Evolutionary conservation across 1,284 basidiomycete species (phyloP).

Genomic region (Chondrostereum purpureum): DNA sequence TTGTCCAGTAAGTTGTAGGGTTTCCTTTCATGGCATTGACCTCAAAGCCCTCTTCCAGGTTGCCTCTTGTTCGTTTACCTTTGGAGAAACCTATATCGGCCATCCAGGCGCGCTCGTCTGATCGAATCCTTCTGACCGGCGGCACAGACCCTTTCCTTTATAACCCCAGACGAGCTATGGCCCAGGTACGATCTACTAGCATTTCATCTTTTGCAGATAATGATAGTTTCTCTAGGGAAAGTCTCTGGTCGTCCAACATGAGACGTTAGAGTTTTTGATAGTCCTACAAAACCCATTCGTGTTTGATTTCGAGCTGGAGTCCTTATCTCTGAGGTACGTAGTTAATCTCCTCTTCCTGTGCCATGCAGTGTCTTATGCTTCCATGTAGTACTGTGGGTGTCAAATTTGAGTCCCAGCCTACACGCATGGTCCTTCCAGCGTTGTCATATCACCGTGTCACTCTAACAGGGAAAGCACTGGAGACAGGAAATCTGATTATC

Average conservation of each 20-base stretch:
- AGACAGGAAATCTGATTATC: conserved; percentile 63
- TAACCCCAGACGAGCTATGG: conserved; percentile 67
- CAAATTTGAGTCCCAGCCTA: conserved; percentile 59
- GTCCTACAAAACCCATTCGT: conserved; percentile 88
- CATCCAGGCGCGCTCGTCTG: conserved; percentile 35
- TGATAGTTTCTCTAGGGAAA: conserved; percentile 35
- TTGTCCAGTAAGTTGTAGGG: conserved; percentile 55
- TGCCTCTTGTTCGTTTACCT: conserved; percentile 67
- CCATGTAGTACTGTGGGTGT: conserved; percentile 72
- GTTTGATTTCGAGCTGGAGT: conserved; percentile 84
- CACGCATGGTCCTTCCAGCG: conserved; percentile 51
- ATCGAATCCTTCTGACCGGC: conserved; percentile 41
- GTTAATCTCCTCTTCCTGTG: conserved; percentile 10
- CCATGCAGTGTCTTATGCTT: background rate
- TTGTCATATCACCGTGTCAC: conserved; percentile 59
- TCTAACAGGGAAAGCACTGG: conserved; percentile 61
- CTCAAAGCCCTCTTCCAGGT: conserved; percentile 32
- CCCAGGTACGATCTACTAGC: conserved; percentile 43
- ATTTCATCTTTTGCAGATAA: conserved; percentile 6
- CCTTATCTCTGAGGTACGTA: conserved; percentile 71
- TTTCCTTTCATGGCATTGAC: conserved; percentile 9
- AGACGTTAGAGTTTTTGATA: conserved; percentile 75
- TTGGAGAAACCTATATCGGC: conserved; percentile 65
- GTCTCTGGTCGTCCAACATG: conserved; percentile 75
- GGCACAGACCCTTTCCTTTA: conserved; percentile 80